Evolutionary conservation across 1,139 yeast genomes (phyloP), one percentile per base, ranked within the genome.

Genomic region (Sugiyamaella novakii): DNA sequence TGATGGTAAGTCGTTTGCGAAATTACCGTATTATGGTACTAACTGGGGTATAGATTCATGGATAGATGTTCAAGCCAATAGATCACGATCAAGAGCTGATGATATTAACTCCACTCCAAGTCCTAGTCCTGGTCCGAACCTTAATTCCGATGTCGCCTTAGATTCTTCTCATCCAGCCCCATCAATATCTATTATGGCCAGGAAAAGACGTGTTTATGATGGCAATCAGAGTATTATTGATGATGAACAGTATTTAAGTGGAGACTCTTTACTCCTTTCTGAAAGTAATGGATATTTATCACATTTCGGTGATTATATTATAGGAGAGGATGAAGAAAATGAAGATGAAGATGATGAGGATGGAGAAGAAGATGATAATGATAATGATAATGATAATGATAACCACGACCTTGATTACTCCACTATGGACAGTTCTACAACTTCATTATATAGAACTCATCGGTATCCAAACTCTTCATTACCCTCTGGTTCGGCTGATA

Each of bases 11-110:
- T 30, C 25, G 10, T 12, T 18, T 7, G 14, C 15, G 21, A 12
- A 21, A 14, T 29, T 30, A 19, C 27, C 11, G 31, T 12, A 15
- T 22, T 33, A 19, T 33, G 37, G 25, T 19, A 3, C 42, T 35
- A 18, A 27, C 44, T 11, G 24, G n/a, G 15, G 2, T 7, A 35
- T 31, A 19, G 66, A 57, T 22, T 51, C 55, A n/a, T 62, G 57
- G 57, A 49, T 54, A 44, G 56, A 53, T 19, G 40, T 51, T 18
- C 40, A 49, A 8, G 43, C 12, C 21, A 27, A 25, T 28, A n/a
- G 18, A 14, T 21, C 49, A 33, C 25, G 25, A 22, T n/a, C n/a
- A n/a, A n/a, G n/a, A n/a, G n/a, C n/a, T n/a, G n/a, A n/a, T n/a
- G 42, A 41, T 17, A 12, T 21, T 25, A 36, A 12, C 36, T 12